Evolutionary conservation across 2,329 filamentous ascomycete genomes (phyloP), one percentile per base, ranked within the genome.

Genomic region (Aspergillus candidus): DNA sequence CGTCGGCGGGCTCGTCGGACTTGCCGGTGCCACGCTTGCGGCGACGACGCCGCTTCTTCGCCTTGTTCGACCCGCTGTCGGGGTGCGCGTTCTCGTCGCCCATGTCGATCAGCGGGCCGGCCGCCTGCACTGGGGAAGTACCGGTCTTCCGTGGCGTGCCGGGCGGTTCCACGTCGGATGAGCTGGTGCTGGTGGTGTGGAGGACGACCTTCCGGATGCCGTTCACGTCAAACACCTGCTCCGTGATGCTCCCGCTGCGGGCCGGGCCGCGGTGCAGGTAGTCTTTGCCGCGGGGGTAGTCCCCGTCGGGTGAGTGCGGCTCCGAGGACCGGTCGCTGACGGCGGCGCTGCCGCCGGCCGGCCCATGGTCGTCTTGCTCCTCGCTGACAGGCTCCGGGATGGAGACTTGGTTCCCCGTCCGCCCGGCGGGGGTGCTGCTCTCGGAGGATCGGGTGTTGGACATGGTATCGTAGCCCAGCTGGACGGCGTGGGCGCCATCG

Each of bases 151-250:
- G 31, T 15, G 44, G 43, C 3, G 47, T 32, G 7, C 27, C 36
- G 32, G 30, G 30, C 4, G 39, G 42, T 33, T 65, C 59, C 13
- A 49, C 53, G 11, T 70, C 68, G 4, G 70, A 71, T 35, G 75
- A 74, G 51, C 70, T 75, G 13, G 74, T 77, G 53, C 76, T 81
- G 18, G 75, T 84, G 3, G 82, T 82, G 58, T 88, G 83, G 18
- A 91, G 72, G 1, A 91, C 79, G 35, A 88, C 79, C 67, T 91
- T 91, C 51, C 80, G 79, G 41, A 89, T 76, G 2, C 86, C 86
- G 43, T 83, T 80, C 2, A 83, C 73, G 57, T 90, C 83, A 44
- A 89, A 71, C n/a, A 86, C 72, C 48, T 85, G 86, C 65, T 90
- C 85, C 0, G 85, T 88, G 55, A 90, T 88, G 60, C 83, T 87